These are phyloP conservation scores for Speleostelium caveatum DNA, from an alignment of 78 protist genomes.

Conservation along the genomic window DNA sequence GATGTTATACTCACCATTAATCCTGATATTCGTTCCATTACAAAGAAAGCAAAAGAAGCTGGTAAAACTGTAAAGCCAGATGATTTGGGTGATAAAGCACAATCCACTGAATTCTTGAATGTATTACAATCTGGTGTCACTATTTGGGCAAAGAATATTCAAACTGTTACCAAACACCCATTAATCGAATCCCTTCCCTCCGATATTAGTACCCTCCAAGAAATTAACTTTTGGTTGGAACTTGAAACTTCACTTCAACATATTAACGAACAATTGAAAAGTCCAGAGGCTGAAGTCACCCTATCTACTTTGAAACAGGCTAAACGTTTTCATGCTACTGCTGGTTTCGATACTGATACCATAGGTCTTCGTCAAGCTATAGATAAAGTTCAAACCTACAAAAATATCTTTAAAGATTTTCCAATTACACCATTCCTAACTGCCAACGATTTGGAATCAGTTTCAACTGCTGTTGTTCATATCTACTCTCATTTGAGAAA, in stretches of 20 bases:
- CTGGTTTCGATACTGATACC: slow-evolving; percentile 81
- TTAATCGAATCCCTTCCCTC: slow-evolving; percentile 57
- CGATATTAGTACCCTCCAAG: slow-evolving; percentile 64
- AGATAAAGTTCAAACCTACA: slow-evolving; percentile 67
- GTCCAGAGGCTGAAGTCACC: slow-evolving; percentile 71
- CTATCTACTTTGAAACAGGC: slow-evolving; percentile 65
- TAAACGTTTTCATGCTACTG: slow-evolving; percentile 78
- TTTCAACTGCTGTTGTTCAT: slow-evolving; percentile 24
- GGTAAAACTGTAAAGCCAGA: slow-evolving; percentile 44
- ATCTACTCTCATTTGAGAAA: slow-evolving; percentile 81
- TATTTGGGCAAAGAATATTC: slow-evolving; percentile 85
- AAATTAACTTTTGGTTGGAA: slow-evolving; percentile 89
- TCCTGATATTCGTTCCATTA: slow-evolving; percentile 42
- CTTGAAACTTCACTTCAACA: slow-evolving; percentile 71
- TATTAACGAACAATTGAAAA: slow-evolving; percentile 39
- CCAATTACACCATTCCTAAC: slow-evolving; percentile 83
- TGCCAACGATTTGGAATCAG: slow-evolving; percentile 68
- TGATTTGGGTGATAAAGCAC: slow-evolving; percentile 57
- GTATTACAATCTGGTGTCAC: slow-evolving; percentile 68
- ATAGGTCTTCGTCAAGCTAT: slow-evolving; percentile 70
- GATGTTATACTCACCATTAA: slow-evolving; percentile 71
- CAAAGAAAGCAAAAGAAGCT: slow-evolving; percentile 6
- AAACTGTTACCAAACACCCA: slow-evolving; percentile 82
- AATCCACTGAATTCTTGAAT: slow-evolving; percentile 60
- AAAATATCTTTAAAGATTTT: slow-evolving; percentile 76